Evolutionary conservation across 768 basidiomycete species (phyloP).

Genomic region (Cantharellus anzutake): DNA sequence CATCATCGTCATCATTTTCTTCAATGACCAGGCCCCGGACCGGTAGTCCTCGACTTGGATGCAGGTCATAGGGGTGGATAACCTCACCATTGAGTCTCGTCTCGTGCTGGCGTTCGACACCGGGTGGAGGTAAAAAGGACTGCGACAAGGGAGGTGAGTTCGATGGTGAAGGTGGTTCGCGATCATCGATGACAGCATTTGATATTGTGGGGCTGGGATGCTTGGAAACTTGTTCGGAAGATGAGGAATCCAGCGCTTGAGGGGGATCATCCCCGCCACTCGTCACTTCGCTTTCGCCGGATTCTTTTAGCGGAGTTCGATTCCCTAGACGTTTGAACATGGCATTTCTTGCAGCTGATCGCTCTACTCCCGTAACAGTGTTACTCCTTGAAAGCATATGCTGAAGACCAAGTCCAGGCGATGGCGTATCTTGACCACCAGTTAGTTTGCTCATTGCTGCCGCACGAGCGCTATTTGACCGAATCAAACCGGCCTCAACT

Average conservation of each 20-base stretch:
- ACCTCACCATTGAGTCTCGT: background rate
- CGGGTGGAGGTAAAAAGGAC: background rate
- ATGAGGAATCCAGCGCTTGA: background rate
- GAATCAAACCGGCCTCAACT: conserved; percentile 32
- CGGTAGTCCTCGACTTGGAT: background rate
- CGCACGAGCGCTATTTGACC: conserved; percentile 72
- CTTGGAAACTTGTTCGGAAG: conserved; percentile 1
- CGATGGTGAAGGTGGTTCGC: conserved; percentile 11
- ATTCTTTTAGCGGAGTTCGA: background rate
- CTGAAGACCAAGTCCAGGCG: conserved; percentile 31
- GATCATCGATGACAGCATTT: conserved; percentile 16
- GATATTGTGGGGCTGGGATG: conserved; percentile 3
- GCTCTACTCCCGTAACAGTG: conserved; percentile 57
- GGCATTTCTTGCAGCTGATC: conserved; percentile 28
- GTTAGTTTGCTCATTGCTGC: conserved; percentile 75
- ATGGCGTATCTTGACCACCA: conserved; percentile 41
- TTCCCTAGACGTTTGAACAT: conserved; percentile 7
- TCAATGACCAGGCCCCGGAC: background rate
- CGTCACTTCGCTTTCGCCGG: conserved; percentile 5
- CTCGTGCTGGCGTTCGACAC: background rate
- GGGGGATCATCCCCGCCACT: conserved; percentile 5
- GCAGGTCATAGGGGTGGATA: background rate
- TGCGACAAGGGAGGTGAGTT: background rate
- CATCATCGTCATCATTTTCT: background rate
- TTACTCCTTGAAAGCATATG: conserved; percentile 41